These are phyloP conservation scores for Epichloe glyceriae DNA, from an alignment of 2,329 filamentous ascomycete genomes.

Conservation along the genomic window DNA sequence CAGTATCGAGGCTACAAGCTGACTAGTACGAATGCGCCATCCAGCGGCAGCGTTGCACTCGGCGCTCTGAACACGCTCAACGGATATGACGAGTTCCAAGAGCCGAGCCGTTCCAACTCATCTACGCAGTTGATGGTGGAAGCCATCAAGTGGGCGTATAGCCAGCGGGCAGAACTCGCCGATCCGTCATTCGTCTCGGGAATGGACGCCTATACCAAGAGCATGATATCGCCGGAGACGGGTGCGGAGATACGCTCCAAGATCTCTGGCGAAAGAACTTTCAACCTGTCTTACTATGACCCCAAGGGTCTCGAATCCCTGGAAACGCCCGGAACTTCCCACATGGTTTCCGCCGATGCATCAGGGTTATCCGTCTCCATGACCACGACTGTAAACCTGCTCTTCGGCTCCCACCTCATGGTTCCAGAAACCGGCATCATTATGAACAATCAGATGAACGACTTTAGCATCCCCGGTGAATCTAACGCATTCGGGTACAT, in stretches of 20 bases:
- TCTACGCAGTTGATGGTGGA: slow-evolving; percentile 74
- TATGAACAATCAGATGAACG: slow-evolving; percentile 51
- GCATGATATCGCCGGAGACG: slow-evolving; percentile 48
- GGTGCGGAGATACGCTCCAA: slow-evolving; percentile 39
- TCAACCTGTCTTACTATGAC: slow-evolving; percentile 30
- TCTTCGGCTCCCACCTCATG: slow-evolving; percentile 65
- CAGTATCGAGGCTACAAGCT: slow-evolving; percentile 60
- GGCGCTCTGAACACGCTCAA: slow-evolving; percentile 63
- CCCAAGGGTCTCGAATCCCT: slow-evolving; percentile 32
- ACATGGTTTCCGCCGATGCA: slow-evolving; percentile 54
- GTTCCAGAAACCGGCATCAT: slow-evolving; percentile 74
- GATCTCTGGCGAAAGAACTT: slow-evolving; percentile 28
- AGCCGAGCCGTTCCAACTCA: slow-evolving; percentile 37
- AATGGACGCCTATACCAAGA: slow-evolving; percentile 47
- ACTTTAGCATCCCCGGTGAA: slow-evolving; percentile 63
- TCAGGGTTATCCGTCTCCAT: slow-evolving; percentile 61
- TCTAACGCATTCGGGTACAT: slow-evolving; percentile 67
- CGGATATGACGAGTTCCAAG: slow-evolving; percentile 54
- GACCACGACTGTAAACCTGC: slow-evolving; percentile 70
- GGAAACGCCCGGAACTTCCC: slow-evolving; percentile 55
- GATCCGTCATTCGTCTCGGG: slow-evolving; percentile 58
- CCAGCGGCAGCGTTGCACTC: slow-evolving; percentile 58
- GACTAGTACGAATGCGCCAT: slow-evolving; percentile 55
- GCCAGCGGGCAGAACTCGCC: slow-evolving; percentile 56
- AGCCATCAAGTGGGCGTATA: slow-evolving; percentile 72